Percentiles rank a stretch among this genome's conserved stretches.
phyloP scores from a whole-genome alignment of 306 rosid species.

The Sicyos baderoa region DNA sequence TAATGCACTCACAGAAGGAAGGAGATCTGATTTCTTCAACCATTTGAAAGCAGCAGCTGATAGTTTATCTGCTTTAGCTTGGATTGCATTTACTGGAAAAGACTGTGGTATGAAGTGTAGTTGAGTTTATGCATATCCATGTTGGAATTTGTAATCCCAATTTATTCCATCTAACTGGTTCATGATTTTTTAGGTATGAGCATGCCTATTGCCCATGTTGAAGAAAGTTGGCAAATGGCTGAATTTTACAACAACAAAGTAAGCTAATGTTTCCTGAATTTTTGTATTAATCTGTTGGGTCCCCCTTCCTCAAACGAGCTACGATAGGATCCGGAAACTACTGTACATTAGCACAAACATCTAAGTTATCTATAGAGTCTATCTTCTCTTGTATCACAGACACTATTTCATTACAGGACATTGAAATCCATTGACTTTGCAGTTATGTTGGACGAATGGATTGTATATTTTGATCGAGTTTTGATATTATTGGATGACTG shows the following conservation, averaged over 20 bases:
- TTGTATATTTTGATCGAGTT: background rate
- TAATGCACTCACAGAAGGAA: conserved; percentile 61
- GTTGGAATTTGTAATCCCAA: conserved; percentile 11
- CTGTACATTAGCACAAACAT: background rate
- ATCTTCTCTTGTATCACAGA: background rate
- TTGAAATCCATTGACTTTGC: background rate
- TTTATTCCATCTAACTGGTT: conserved; percentile 18
- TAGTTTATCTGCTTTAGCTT: conserved; percentile 90
- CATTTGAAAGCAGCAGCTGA: conserved; percentile 84
- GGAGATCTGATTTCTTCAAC: conserved; percentile 74
- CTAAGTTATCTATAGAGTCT: background rate
- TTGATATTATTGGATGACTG: background rate
- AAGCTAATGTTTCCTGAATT: conserved; percentile 23
- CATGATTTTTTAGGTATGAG: conserved; percentile 68
- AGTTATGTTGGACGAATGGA: background rate
- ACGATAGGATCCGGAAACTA: background rate
- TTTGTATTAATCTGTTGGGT: conserved; percentile 18
- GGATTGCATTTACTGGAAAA: conserved; percentile 87
- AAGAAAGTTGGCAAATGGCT: conserved; percentile 99
- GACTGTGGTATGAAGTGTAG: conserved; percentile 58
- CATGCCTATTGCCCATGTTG: conserved; percentile 95
- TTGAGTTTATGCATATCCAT: conserved; percentile 14
- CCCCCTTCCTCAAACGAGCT: conserved; percentile 3
- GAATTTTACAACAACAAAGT: conserved; percentile 98
- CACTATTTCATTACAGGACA: background rate